Base-by-base conservation (phyloP, 2,329 filamentous ascomycete genomes). In the Aspergillus pseudoviridinutans region DNA sequence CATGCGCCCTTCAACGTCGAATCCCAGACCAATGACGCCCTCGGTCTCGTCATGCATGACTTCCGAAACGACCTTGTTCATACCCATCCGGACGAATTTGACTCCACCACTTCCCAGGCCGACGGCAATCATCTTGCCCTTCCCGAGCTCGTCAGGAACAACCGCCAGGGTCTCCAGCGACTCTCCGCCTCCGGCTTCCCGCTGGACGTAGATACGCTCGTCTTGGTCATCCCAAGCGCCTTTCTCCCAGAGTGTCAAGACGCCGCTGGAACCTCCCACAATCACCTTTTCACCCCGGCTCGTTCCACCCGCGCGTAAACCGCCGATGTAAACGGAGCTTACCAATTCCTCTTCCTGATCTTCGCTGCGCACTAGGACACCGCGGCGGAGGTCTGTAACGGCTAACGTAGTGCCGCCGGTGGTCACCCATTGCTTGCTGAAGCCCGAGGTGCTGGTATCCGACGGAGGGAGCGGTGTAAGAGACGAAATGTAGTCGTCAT, bases 141-240 rank as follows among this genome's bases (percentile, higher is more conserved):
- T 80, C 1, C 86, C 86, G 44, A 92, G 79, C 20, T 84, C 84
- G 35, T 88, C 84, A 0, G 92, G 91, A 20, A 94, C 79, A 53
- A 88, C 75, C 1, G 85, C 81, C 59, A 97, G 79, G n/a, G 86
- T 83, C 68, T 97, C 93, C 46, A 97, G 77, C 58, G 89, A 91
- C 72, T 95, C 92, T 49, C 85, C 90, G 8, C 85, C 88, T 20
- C 80, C 83, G 9, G 80, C 76, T 24, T 76, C 78, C 28, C 77
- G 74, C 63, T 91, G 87, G 8, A 97, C 85, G 51, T 89, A 85
- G 66, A 97, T 89, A 53, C 92, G 84, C 76, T 96, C 92, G 65
- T 95, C 90, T 72, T 96, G 91, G 72, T 97, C 93, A 68, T 96
- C 92, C 93, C 94, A 97, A 0, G 90, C 86, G 1, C 93, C 93